These are phyloP conservation scores for Mycena galericulata DNA, from an alignment of 768 basidiomycete genomes.

Conservation along the genomic window DNA sequence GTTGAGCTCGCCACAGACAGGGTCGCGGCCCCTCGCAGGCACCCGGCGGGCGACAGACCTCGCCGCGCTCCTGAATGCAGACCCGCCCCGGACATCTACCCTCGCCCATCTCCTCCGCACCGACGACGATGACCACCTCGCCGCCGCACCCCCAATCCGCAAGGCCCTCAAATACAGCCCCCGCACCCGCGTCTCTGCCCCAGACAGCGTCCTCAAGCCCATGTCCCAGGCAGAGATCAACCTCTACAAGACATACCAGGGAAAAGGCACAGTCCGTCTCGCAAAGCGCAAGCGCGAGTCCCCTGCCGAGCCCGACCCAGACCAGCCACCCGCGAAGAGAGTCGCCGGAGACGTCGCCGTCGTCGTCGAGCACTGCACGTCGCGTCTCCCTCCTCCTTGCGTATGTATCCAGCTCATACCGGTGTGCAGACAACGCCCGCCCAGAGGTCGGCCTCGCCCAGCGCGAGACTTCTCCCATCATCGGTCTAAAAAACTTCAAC, in stretches of 20 bases:
- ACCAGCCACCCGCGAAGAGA: slow-evolving; percentile 59
- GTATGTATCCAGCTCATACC: slow-evolving; percentile 3
- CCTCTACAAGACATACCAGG: slow-evolving; percentile 66
- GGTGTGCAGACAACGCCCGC: slow-evolving; percentile 82
- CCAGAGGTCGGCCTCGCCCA: slow-evolving; percentile 91
- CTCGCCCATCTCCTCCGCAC: slow-evolving; percentile 55
- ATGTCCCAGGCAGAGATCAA: slow-evolving; percentile 73
- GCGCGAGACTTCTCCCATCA: slow-evolving; percentile 91
- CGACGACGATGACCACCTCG: slow-evolving; percentile 43
- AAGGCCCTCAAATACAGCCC: slow-evolving; percentile 65
- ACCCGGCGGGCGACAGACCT: slow-evolving; percentile 79
- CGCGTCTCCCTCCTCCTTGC: no score
- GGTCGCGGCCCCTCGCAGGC: slow-evolving; percentile 39
- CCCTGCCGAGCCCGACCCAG: slow-evolving; percentile 52
- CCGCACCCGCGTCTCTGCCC: slow-evolving; percentile 67
- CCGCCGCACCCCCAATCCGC: slow-evolving; percentile 42
- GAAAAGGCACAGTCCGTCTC: slow-evolving; percentile 66
- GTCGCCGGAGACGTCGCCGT: slow-evolving; percentile 76
- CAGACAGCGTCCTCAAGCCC: slow-evolving; percentile 72
- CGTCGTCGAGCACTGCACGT: slow-evolving; percentile 84
- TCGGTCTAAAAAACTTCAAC: slow-evolving; percentile 97
- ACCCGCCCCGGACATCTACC: slow-evolving; percentile 59
- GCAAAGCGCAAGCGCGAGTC: slow-evolving; percentile 65
- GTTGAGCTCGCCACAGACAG: slow-evolving; percentile 42
- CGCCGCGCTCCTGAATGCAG: slow-evolving; percentile 80